A percentile compares a stretch with the other conserved stretches of the same genome.
These are phyloP conservation scores for Eucalyptus sp. DNA, from an alignment of 345 rosid species.

Conservation along the genomic window DNA sequence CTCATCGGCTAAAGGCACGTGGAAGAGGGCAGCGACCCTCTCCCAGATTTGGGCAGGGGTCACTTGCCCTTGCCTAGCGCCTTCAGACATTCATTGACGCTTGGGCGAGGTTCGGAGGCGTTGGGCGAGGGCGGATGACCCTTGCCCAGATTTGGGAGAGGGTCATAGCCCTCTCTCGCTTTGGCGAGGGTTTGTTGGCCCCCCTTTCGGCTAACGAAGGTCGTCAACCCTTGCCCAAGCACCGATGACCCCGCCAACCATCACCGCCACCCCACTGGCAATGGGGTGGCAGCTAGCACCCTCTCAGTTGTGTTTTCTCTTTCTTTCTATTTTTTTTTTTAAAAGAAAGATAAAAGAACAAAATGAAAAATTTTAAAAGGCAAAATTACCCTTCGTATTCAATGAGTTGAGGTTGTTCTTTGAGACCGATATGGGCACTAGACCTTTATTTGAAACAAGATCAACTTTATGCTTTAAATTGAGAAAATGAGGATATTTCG, in stretches of 20 bases:
- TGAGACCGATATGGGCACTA: accelerated
- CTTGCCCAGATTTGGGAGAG: accelerated
- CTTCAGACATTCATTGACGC: accelerated
- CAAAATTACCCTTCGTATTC: accelerated
- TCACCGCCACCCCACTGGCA: accelerated
- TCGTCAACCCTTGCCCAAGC: accelerated
- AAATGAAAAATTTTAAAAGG: too few species aligned
- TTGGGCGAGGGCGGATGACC: accelerated
- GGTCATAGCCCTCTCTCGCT: accelerated
- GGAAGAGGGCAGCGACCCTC: accelerated
- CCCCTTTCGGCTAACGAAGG: accelerated
- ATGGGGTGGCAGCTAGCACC: accelerated
- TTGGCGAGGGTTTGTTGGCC: accelerated
- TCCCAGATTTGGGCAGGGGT: accelerated
- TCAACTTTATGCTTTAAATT: too few species aligned
- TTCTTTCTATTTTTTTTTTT: too few species aligned
- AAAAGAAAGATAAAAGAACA: too few species aligned
- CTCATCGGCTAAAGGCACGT: accelerated
- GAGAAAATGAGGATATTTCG: accelerated
- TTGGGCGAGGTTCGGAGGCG: accelerated
- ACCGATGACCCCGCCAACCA: accelerated
- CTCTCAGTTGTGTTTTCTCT: accelerated
- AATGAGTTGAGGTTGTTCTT: too few species aligned
- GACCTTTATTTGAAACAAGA: too few species aligned
- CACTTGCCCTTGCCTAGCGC: accelerated